Percentiles rank a stretch among this genome's conserved stretches.
Evolutionary conservation across 139 green algal genomes (phyloP).

Genomic region (Chlorella vulgaris): DNA sequence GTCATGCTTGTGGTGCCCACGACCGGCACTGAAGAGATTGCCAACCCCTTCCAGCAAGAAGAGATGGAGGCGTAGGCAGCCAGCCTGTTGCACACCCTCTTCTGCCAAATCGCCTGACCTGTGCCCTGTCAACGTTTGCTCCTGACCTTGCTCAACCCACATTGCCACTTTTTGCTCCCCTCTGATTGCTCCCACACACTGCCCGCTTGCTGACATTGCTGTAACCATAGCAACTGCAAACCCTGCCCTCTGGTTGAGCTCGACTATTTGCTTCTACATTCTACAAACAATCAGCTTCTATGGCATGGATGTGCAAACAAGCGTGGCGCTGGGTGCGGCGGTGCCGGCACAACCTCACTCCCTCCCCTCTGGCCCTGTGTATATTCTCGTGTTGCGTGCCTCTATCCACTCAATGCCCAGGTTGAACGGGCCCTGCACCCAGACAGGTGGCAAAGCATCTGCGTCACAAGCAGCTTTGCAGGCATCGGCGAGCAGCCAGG

Average conservation of each 20-base stretch:
- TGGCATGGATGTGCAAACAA: too few relatives aligned
- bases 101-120: too few relatives aligned
- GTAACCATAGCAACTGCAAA: not conserved
- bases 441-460: not conserved
- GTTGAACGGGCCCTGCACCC: slow-evolving; percentile 38
- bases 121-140: too few relatives aligned
- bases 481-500: too few relatives aligned
- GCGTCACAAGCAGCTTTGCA: not conserved
- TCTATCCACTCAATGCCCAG: slow-evolving; percentile 56
- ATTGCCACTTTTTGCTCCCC: not conserved
- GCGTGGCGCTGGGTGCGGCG: too few relatives aligned
- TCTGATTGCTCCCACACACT: too few relatives aligned
- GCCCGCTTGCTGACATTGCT: not conserved
- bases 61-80: slow-evolving; percentile 10
- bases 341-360: too few relatives aligned
- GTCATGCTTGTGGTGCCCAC: slow-evolving; percentile 93
- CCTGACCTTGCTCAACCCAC: too few relatives aligned
- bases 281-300: too few relatives aligned
- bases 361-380: not conserved
- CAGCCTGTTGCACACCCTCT: too few relatives aligned
- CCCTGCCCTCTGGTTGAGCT: not conserved
- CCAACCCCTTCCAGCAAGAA: slow-evolving; percentile 77
- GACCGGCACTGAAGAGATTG: slow-evolving; percentile 88
- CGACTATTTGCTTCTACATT: not conserved
- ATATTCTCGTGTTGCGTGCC: slow-evolving; percentile 14